Percentiles rank a stretch among this genome's conserved stretches.
These are phyloP conservation scores for Dothideomycetes sp. DNA, from an alignment of 2,329 filamentous ascomycete species.

Conservation along the genomic window DNA sequence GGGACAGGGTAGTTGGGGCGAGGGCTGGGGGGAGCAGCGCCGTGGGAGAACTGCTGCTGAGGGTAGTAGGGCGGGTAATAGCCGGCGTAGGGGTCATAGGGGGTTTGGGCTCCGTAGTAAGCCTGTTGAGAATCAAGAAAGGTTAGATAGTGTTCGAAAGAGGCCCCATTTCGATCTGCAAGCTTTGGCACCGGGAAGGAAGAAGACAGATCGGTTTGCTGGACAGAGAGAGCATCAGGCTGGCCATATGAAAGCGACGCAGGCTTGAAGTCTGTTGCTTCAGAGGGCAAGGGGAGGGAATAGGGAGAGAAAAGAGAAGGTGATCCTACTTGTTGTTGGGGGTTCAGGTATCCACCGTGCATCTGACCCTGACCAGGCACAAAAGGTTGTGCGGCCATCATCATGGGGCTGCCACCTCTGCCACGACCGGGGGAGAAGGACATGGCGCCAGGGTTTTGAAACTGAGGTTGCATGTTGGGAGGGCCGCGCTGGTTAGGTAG, in stretches of 20 bases:
- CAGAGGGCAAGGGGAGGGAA: too few species aligned
- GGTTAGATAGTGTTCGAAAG: constrained; percentile 34
- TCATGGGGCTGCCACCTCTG: constrained; percentile 48
- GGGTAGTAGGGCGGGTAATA: constrained; percentile 36
- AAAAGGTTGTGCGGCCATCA: constrained; percentile 51
- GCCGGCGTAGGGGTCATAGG: constrained; percentile 34
- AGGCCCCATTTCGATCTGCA: not conserved
- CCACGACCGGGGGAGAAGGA: constrained; percentile 31
- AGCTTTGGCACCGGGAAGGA: not conserved
- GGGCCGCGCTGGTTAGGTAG: constrained; percentile 39
- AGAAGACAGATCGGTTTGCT: not conserved
- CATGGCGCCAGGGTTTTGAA: constrained; percentile 14
- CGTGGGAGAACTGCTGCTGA: constrained; percentile 41
- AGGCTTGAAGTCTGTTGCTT: too few species aligned
- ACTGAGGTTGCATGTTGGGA: constrained; percentile 36
- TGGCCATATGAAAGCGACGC: too few species aligned
- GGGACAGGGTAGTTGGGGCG: constrained; percentile 35
- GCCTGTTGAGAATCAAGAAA: constrained; percentile 38
- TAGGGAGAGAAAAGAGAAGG: constrained; percentile 31
- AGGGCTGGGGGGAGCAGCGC: constrained; percentile 33
- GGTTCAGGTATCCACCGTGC: constrained; percentile 45
- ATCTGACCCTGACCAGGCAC: constrained; percentile 42
- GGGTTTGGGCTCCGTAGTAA: constrained; percentile 45
- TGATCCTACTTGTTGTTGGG: constrained; percentile 52
- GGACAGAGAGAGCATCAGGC: not conserved